These are phyloP conservation scores for Suhomyces kunorum DNA, from an alignment of 1,139 yeast genomes.

Conservation along the genomic window DNA sequence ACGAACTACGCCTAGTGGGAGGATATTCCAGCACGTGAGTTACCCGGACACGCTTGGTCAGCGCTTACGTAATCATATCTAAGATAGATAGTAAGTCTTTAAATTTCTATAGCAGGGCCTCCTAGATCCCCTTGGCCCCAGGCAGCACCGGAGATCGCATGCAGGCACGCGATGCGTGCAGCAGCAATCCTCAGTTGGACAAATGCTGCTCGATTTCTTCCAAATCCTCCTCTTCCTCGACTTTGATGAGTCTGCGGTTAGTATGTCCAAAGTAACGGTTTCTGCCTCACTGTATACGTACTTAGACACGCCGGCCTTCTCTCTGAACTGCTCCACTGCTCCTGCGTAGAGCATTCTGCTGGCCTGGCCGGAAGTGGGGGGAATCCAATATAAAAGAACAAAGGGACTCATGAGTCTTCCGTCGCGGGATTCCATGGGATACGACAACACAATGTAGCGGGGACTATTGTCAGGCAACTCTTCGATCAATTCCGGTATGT, in stretches of 20 bases:
- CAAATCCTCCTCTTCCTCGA: conserved; percentile 64
- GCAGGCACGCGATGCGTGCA: too few relatives aligned
- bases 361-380: conserved; percentile 78
- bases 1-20: conserved; percentile 1
- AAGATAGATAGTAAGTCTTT: too few relatives aligned
- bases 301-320: conserved; percentile 74
- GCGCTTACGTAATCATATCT: not conserved
- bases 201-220: conserved; percentile 42
- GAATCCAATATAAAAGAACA: conserved; percentile 81
- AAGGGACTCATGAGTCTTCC: conserved; percentile 76
- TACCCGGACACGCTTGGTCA: not conserved
- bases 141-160: too few relatives aligned
- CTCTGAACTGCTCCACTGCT: conserved; percentile 76
- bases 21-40: not conserved
- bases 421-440: conserved; percentile 67
- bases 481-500: conserved; percentile 64
- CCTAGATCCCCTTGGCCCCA: too few relatives aligned
- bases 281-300: conserved; percentile 30
- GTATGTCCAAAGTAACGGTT: conserved; percentile 17
- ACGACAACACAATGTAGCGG: conserved; percentile 72
- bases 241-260: conserved; percentile 49
- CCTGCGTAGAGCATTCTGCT: conserved; percentile 87
- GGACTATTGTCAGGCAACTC: conserved; percentile 84
- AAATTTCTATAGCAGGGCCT: too few relatives aligned
- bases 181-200: conserved; percentile 1